Conservation (phyloP, 1,139 yeast genomes). For the Sugiyamaella pinicola region DNA sequence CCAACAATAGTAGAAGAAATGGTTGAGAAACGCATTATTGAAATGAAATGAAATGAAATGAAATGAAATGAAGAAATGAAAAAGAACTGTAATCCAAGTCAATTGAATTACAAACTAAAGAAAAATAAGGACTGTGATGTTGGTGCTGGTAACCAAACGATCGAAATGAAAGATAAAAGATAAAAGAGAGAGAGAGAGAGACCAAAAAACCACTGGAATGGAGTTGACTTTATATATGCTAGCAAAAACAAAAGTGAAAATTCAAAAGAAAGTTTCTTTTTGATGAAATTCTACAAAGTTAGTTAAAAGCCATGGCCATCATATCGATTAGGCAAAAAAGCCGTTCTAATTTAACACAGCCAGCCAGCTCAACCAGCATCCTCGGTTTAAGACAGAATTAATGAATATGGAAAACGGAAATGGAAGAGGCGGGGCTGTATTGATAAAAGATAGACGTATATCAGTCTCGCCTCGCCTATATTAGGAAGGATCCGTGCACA, state of each 20-base stretch:
- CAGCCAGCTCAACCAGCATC: too few species aligned
- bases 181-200: background rate
- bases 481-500: background rate
- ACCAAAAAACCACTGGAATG: too few species aligned
- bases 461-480: background rate
- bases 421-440: background rate
- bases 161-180: background rate
- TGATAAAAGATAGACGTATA: background rate
- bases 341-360: too few species aligned
- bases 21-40: constrained; percentile 16
- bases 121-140: background rate
- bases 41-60: background rate
- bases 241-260: background rate
- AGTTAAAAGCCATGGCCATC: background rate
- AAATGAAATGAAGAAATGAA: background rate
- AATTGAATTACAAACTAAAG: background rate
- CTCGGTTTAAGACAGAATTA: too few species aligned
- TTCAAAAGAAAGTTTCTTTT: background rate
- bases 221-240: too few species aligned
- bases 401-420: background rate
- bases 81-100: background rate
- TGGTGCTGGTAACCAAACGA: too few species aligned
- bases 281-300: background rate
- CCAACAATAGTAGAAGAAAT: constrained; percentile 14
- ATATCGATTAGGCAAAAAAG: background rate